A percentile compares a stretch with the other conserved stretches of the same genome.
Conservation (phyloP, 768 basidiomycete species). For the Mycena rebaudengoi region DNA sequence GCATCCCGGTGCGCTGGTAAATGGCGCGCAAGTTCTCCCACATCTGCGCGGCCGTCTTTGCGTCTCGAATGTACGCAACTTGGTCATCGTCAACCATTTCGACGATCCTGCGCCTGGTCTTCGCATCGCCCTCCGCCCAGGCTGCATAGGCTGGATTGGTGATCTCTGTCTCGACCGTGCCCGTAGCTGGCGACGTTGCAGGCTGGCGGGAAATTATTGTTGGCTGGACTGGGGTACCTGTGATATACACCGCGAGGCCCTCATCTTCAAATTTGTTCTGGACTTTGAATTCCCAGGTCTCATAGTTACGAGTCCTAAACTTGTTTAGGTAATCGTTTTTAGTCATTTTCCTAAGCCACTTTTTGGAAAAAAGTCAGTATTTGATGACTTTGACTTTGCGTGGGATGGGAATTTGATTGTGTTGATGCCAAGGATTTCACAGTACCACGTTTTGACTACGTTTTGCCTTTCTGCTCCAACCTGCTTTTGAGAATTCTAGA, state of each 20-base stretch:
- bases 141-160: not conserved
- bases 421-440: too few relatives aligned
- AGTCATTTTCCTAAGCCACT: too few relatives aligned
- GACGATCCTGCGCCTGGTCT: not conserved
- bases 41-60: not conserved
- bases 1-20: not conserved
- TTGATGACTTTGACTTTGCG: too few relatives aligned
- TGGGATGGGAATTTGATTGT: too few relatives aligned
- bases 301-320: too few relatives aligned
- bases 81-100: constrained; percentile 1
- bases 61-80: not conserved
- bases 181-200: not conserved
- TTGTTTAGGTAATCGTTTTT: too few relatives aligned
- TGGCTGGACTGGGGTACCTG: not conserved
- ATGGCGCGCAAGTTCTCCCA: not conserved
- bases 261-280: not conserved
- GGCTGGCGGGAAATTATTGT: not conserved
- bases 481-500: too few relatives aligned
- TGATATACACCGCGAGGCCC: not conserved
- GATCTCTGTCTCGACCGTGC: not conserved
- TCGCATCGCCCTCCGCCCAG: not conserved
- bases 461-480: too few relatives aligned
- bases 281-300: too few relatives aligned
- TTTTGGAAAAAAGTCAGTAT: too few relatives aligned
- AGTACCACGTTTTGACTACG: too few relatives aligned